Percentiles rank a stretch among this genome's conserved stretches.
Conservation (phyloP, 257 asterid genomes). For the Nicotiana noctiflora region DNA sequence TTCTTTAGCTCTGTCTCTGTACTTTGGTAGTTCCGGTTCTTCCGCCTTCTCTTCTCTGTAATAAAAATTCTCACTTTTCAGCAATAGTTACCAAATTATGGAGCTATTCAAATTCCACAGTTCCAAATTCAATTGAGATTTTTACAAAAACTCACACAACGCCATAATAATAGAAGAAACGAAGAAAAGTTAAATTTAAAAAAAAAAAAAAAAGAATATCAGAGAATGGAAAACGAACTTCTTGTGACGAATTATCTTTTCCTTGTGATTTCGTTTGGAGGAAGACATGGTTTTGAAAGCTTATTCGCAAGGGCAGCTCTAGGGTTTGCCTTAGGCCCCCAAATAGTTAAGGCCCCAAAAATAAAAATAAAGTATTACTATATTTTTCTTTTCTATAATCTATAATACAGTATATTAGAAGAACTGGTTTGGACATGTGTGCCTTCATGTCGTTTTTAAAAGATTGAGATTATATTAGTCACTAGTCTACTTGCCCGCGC, state of each 20-base stretch:
- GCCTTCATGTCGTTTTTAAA: too few relatives aligned
- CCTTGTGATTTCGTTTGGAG: constrained; percentile 8
- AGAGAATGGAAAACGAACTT: not conserved
- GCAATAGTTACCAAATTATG: not conserved
- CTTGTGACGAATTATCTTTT: constrained; percentile 5
- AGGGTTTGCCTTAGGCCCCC: too few relatives aligned
- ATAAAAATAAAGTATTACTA: too few relatives aligned
- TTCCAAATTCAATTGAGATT: not conserved
- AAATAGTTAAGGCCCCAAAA: too few relatives aligned
- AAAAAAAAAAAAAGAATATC: too few relatives aligned
- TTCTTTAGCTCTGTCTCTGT: constrained; percentile 94
- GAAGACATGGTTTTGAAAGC: constrained; percentile 2
- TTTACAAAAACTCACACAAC: not conserved
- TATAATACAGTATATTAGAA: too few relatives aligned
- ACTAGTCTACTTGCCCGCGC: too few relatives aligned
- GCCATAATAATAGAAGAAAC: not conserved
- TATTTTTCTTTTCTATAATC: too few relatives aligned
- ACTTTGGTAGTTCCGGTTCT: constrained; percentile 75
- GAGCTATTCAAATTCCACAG: not conserved
- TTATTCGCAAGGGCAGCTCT: not conserved
- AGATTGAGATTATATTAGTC: too few relatives aligned
- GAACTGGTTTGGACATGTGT: too few relatives aligned
- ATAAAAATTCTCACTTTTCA: not conserved
- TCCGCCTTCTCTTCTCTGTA: constrained; percentile 83
- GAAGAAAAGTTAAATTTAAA: not conserved